phyloP scores from a whole-genome alignment of 2,329 filamentous ascomycete species.

The Basipetospora chlamydospora region DNA sequence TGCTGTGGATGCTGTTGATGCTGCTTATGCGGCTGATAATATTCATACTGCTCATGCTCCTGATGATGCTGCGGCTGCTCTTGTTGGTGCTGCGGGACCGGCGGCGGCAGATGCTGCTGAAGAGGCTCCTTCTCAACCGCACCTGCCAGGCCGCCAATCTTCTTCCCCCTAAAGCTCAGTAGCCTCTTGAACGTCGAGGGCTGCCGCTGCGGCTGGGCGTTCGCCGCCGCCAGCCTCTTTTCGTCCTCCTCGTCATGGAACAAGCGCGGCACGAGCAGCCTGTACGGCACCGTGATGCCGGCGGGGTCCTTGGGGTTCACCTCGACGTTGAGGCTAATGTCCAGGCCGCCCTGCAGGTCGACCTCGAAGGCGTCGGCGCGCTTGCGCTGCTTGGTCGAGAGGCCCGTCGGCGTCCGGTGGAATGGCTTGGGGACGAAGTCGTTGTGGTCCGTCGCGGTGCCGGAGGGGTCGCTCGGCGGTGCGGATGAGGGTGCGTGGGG shows the following conservation, averaged over 20 bases:
- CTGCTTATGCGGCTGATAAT: background rate
- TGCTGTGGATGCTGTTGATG: background rate
- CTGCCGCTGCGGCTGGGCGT: too few relatives aligned
- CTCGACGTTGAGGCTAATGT: slow-evolving; percentile 82
- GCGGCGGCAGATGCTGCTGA: background rate
- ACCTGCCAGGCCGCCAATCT: too few relatives aligned
- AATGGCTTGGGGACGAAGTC: slow-evolving; percentile 25
- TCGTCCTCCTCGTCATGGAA: slow-evolving; percentile 38
- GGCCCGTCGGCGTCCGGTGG: slow-evolving; percentile 54
- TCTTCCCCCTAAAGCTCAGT: slow-evolving; percentile 28
- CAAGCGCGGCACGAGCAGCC: slow-evolving; percentile 70
- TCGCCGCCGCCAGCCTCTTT: slow-evolving; percentile 8
- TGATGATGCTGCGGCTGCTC: background rate
- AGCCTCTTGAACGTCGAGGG: slow-evolving; percentile 28
- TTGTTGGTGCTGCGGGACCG: too few relatives aligned
- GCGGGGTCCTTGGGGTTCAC: slow-evolving; percentile 72
- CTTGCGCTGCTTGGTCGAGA: slow-evolving; percentile 47
- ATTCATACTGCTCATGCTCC: background rate
- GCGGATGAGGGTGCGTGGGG: background rate
- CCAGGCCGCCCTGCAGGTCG: slow-evolving; percentile 69
- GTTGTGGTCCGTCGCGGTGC: too few relatives aligned
- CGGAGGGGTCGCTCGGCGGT: too few relatives aligned
- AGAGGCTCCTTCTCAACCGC: background rate
- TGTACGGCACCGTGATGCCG: slow-evolving; percentile 78
- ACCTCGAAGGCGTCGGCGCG: slow-evolving; percentile 43